Evolutionary conservation across 2,329 filamentous ascomycete species (phyloP), one percentile per base, ranked within the genome.

Genomic region (Phaeophleospora eucalypticola): DNA sequence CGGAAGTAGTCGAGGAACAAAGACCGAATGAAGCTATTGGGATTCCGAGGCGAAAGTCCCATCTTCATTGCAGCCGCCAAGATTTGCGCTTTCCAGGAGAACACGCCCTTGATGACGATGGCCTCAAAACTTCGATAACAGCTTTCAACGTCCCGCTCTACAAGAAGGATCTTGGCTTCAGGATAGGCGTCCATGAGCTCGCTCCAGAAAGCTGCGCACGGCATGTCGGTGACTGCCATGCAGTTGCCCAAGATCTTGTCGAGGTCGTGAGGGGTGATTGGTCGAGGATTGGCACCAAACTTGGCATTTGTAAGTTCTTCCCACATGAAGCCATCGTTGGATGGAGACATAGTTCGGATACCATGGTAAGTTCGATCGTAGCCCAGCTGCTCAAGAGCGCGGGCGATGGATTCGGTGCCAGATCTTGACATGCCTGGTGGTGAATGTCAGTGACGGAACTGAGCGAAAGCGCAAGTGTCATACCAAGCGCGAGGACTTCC

Each of bases 361-460:
- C n/a, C n/a, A n/a, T 85, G 82, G 71, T 85, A 84, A 37, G 76
- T 80, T 60, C 82, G 78, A 54, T 76, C 69, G 61, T 81, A 83
- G 45, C 81, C 81, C 18, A 85, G 73, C 55, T 78, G 70, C 58
- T 80, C 74, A 61, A 85, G 74, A 16, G 82, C 82, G 48, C 50
- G 47, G 8, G 47, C 46, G 10, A 57, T 48, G 7, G 44, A n/a
- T n/a, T n/a, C n/a, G n/a, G n/a, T n/a, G n/a, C n/a, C n/a, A n/a
- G n/a, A n/a, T n/a, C n/a, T n/a, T n/a, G n/a, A n/a, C n/a, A n/a
- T n/a, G n/a, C n/a, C n/a, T n/a, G n/a, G n/a, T n/a, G n/a, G n/a
- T n/a, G n/a, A n/a, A n/a, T n/a, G n/a, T n/a, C n/a, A n/a, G n/a
- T n/a, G n/a, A n/a, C n/a, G n/a, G n/a, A n/a, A n/a, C n/a, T n/a